Base-by-base conservation (phyloP, 2,329 filamentous ascomycete genomes). In the Aureobasidium musti region DNA sequence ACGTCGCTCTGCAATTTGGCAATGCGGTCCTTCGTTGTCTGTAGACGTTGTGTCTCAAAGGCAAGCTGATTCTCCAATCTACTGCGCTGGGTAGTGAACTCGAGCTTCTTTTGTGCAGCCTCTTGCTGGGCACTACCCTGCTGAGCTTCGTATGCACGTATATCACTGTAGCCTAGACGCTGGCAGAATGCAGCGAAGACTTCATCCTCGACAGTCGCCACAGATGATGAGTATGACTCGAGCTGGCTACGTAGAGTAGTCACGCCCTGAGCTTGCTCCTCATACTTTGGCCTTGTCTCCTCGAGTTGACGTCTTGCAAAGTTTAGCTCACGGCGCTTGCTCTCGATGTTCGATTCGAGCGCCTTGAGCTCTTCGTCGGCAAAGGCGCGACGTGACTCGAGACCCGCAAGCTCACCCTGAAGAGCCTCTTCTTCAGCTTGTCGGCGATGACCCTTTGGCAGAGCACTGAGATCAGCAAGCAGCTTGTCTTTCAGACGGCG, bases 101-200 rank as follows among this genome's bases (percentile, higher is more conserved):
- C 89, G 63, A 91, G 88, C 69, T 91, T 91, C 81, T 93, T 93
- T 77, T 95, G 89, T 0, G 89, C 89, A 52, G 91, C 91, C 76
- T 98, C 92, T 76, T 97, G 91, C 77, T 98, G 93, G 57, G 96
- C 82, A 49, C 90, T 92, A 57, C 95, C 94, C 78, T 98, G 95
- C 71, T 96, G 93, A 30, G 90, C 90, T 76, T 98, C 92, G 73
- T 98, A 99, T 67, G 92, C 91, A 67, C 94, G 91, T 70, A 99
- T 96, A 73, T 96, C 89, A 67, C 86, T 84, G 76, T 97, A 98
- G 0, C 93, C 92, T 23, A 97, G 86, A 65, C 91, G 87, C 72
- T 87, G 86, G 80, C 95, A 99, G 80, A 99, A 99, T 47, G 83
- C 83, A 26, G 84, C 83, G 77, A 97, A 99, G 35, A 99, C 84